Evolutionary conservation across 2,329 filamentous ascomycete genomes (phyloP).

Genomic region (Cladosporium sp.): DNA sequence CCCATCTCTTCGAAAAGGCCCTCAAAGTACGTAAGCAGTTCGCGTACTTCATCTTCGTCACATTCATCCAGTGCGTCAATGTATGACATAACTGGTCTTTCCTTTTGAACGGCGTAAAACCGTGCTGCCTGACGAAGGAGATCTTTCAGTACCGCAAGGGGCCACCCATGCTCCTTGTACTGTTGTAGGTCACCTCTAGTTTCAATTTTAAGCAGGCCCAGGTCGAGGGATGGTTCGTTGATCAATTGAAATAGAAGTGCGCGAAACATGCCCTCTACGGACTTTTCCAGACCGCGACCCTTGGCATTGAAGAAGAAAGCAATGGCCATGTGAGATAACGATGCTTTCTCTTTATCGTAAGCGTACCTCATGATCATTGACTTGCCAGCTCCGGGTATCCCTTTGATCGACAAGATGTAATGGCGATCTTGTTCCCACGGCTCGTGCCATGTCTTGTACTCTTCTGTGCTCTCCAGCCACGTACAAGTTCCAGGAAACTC

Average conservation of each 20-base stretch:
- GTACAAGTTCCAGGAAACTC: background rate
- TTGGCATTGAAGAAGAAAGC: background rate
- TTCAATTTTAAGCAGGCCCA: no score
- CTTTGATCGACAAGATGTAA: background rate
- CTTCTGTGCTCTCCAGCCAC: background rate
- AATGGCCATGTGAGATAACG: background rate
- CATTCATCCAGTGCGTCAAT: background rate
- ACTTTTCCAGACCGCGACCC: background rate
- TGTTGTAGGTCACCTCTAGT: background rate
- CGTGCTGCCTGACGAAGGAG: background rate
- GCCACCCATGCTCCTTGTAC: background rate
- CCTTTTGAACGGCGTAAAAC: rapidly evolving
- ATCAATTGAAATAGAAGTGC: background rate
- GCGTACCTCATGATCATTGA: background rate
- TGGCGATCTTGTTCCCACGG: no score
- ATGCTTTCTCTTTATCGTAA: background rate
- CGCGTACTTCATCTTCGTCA: background rate
- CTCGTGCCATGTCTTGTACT: background rate
- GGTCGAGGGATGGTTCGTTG: no score
- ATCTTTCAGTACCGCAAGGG: background rate
- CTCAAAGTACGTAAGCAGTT: background rate
- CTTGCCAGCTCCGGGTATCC: background rate
- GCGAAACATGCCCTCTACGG: background rate
- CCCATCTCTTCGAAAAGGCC: background rate
- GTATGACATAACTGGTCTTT: background rate